A percentile compares a stretch with the other conserved stretches of the same genome.
Evolutionary conservation across 441 rosid species (phyloP).

Genomic region (Euphorbia celastroides): DNA sequence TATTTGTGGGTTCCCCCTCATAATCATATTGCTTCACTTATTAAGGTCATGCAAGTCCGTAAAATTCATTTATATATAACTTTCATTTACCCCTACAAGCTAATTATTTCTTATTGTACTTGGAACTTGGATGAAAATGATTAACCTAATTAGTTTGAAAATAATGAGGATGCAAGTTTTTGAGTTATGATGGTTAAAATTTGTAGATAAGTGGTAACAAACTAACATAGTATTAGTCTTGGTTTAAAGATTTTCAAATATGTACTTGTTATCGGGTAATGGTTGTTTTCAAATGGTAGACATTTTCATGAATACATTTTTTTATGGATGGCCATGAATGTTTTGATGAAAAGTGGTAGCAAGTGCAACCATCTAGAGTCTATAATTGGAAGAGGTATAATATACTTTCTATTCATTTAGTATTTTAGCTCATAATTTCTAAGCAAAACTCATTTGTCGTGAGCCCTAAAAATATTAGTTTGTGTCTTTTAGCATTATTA

Average conservation of each 20-base stretch:
- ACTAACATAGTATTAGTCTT: not conserved
- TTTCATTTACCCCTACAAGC: not conserved
- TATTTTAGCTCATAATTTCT: no score
- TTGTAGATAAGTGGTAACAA: constrained; percentile 6
- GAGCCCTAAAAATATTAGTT: no score
- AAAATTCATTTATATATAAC: not conserved
- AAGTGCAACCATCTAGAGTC: no score
- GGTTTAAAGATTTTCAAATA: not conserved
- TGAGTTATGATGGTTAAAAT: constrained; percentile 19
- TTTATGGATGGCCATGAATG: no score
- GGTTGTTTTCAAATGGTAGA: not conserved
- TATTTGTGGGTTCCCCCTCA: not conserved
- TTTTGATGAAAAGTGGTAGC: no score
- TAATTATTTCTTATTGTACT: constrained; percentile 27
- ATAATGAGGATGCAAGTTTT: constrained; percentile 11
- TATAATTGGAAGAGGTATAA: no score
- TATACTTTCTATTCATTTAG: no score
- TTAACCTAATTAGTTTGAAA: constrained; percentile 20
- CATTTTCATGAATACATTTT: not conserved
- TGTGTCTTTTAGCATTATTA: no score
- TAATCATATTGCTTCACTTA: not conserved
- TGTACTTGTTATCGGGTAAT: constrained; percentile 1
- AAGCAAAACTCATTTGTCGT: no score
- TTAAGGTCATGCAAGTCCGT: not conserved
- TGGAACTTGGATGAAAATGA: constrained; percentile 24